Conservation (phyloP, 2,329 filamentous ascomycete genomes). For the Blastomyces emzantsi region DNA sequence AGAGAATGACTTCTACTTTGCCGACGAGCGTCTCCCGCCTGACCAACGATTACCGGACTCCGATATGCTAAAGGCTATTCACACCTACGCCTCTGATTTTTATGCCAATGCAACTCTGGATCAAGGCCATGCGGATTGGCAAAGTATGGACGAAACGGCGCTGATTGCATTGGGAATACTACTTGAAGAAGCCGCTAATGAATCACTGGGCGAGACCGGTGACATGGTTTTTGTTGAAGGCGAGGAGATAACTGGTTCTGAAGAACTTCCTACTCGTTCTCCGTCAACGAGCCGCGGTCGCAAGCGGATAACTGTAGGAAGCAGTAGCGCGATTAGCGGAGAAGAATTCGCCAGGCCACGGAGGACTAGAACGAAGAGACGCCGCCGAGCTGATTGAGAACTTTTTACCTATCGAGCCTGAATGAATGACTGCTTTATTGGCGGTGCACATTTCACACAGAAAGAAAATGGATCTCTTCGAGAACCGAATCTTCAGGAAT, state of each 20-base stretch:
- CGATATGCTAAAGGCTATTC: conserved; percentile 49
- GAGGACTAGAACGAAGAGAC: conserved; percentile 1
- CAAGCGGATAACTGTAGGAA: conserved; percentile 19
- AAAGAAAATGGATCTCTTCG: not conserved
- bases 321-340: conserved; percentile 5
- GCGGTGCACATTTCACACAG: not conserved
- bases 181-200: conserved; percentile 48
- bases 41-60: conserved; percentile 43
- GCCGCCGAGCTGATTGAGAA: not conserved
- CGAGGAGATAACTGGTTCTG: conserved; percentile 24
- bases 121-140: conserved; percentile 35
- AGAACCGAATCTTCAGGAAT: not conserved
- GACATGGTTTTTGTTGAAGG: conserved; percentile 50
- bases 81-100: conserved; percentile 49
- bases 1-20: conserved; percentile 49
- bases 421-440: not conserved
- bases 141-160: conserved; percentile 54
- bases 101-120: conserved; percentile 36
- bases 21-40: conserved; percentile 38
- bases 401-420: not conserved
- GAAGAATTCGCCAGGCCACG: not conserved
- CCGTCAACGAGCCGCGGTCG: conserved; percentile 12
- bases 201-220: conserved; percentile 47
- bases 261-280: conserved; percentile 14
- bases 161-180: conserved; percentile 52